Evolutionary conservation across 75 land plant genomes (phyloP).

Genomic region (Pseudotsuga menziesii): DNA sequence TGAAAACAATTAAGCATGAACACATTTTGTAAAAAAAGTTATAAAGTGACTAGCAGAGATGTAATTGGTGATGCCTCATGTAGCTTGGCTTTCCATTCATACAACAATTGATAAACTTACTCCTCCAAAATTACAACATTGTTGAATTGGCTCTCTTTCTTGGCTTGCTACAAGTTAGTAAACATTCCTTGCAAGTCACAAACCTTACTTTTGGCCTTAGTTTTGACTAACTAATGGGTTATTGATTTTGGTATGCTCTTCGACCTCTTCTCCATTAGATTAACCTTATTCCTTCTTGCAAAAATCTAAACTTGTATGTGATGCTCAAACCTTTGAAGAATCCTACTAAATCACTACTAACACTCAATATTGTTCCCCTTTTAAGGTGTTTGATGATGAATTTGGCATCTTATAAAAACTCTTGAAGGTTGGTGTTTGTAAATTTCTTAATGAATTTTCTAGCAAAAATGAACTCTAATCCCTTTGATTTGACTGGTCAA

Average conservation of each 20-base stretch:
- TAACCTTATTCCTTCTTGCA: too few species aligned
- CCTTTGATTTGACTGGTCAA: too few species aligned
- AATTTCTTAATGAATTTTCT: too few species aligned
- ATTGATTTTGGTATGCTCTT: neutral
- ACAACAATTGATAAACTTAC: constrained; percentile 31
- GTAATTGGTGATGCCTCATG: neutral
- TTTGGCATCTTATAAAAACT: too few species aligned
- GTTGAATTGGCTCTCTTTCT: constrained; percentile 20
- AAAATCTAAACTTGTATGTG: too few species aligned
- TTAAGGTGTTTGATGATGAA: too few species aligned
- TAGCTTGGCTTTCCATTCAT: constrained; percentile 39
- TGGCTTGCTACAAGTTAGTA: constrained; percentile 27
- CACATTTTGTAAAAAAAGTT: too few species aligned
- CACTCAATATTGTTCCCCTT: too few species aligned
- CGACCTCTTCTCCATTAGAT: neutral
- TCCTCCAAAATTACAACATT: constrained; percentile 34
- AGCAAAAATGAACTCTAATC: too few species aligned
- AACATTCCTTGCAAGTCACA: constrained; percentile 36
- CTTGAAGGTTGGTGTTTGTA: too few species aligned
- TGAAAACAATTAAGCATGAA: neutral
- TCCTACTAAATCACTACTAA: too few species aligned
- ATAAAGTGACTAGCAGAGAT: constrained; percentile 1
- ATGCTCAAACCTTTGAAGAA: too few species aligned
- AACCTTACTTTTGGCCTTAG: constrained; percentile 14
- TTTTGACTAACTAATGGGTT: neutral